Evolutionary conservation across 225 moss, liverwort and hornwort species (phyloP), one percentile per base, ranked within the genome.

Genomic region (Polytrichum formosum): DNA sequence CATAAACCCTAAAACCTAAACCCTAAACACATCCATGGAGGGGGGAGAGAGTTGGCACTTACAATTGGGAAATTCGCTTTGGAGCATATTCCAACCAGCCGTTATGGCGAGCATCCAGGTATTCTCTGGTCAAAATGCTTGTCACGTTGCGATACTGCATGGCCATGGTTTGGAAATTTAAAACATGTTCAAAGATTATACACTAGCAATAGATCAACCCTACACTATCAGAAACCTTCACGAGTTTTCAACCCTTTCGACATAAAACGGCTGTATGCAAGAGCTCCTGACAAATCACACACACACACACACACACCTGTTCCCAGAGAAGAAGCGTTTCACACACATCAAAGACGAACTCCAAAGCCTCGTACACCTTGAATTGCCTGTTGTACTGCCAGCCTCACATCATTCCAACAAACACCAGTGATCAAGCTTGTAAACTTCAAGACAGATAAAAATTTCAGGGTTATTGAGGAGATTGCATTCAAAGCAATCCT

Each of bases 21-120:
- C 33, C 33, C 33, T 33, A 56, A 21, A 18, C 19, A 5, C 37
- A 10, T 10, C 37, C 37, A 37, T 37, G 10, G 10, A 37, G 9
- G 10, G 37, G 37, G 10, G 37, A 46, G 16, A 46, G 46, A 13
- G 16, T 16, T 46, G 1, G 46, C 16, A 78, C 80, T 10, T 74
- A 86, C 88, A 88, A 85, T 74, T 88, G 88, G 7, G 88, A 85
- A 26, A 88, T 85, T 61, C 88, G 75, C 71, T 82, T 76, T 1
- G 88, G 79, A 7, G 85, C 88, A 56, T 88, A 84, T 18, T 77
- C 73, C 22, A 85, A 30, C 88, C 88, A 88, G 13, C 88, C 88
- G 70, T 88, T 66, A 23, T 85, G 82, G 65, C 75, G 82, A 31
- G 80, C 85, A 85, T 88, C 80, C 31, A 88, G 55, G 72, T 88